Percentiles rank a stretch among this genome's conserved stretches.
These are phyloP conservation scores for Colletotrichum plurivorum DNA, from an alignment of 2,329 filamentous ascomycete genomes.

Conservation along the genomic window DNA sequence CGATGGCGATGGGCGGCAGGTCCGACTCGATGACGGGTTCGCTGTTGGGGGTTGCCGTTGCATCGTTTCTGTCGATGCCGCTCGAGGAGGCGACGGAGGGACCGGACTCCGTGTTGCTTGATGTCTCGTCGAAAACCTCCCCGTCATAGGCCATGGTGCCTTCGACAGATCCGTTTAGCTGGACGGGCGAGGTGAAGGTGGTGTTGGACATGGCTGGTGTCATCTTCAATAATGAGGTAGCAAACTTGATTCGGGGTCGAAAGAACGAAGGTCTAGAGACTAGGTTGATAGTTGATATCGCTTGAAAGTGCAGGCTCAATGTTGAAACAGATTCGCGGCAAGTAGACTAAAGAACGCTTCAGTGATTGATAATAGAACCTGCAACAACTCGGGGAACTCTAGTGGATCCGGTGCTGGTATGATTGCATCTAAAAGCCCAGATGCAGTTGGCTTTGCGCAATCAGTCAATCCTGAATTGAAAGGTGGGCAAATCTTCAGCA, in stretches of 20 bases:
- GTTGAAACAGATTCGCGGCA: not conserved
- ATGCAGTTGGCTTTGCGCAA: too few relatives aligned
- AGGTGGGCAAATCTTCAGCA: too few relatives aligned
- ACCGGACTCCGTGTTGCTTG: constrained; percentile 46
- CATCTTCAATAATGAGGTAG: not conserved
- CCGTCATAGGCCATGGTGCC: not conserved
- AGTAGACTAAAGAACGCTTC: not conserved
- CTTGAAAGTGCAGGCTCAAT: not conserved
- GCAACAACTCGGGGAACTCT: not conserved
- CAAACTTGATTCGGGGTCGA: too few relatives aligned
- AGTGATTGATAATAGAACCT: not conserved
- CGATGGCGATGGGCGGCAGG: constrained; percentile 55
- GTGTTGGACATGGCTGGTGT: not conserved
- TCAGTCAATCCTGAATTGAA: too few relatives aligned
- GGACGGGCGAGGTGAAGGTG: too few relatives aligned
- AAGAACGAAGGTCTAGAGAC: too few relatives aligned
- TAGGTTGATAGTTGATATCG: not conserved
- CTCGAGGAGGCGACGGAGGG: constrained; percentile 44
- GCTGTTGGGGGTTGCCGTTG: not conserved
- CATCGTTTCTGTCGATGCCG: not conserved
- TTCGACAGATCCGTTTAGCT: not conserved
- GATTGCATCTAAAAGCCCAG: too few relatives aligned
- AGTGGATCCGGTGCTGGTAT: not conserved
- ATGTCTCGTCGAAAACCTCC: constrained; percentile 16
- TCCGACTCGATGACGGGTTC: not conserved